Percentiles rank a stretch among this genome's conserved stretches.
Conservation (phyloP, 805 yeast genomes). For the Zygotorulaspora sp. region DNA sequence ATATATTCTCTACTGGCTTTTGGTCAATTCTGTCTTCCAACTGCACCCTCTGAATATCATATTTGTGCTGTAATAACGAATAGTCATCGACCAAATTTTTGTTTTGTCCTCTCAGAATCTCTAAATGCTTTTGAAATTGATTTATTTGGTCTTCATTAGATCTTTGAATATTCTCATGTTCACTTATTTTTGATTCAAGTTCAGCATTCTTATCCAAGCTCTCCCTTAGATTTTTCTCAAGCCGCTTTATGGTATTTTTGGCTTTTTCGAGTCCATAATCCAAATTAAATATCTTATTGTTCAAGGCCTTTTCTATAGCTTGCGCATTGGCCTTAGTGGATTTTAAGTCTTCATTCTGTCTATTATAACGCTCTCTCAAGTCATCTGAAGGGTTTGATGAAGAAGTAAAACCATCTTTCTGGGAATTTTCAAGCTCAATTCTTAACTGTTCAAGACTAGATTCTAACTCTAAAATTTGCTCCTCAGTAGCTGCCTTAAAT, state of each 20-base stretch:
- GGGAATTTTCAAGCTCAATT: constrained; percentile 49
- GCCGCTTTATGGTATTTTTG: constrained; percentile 30
- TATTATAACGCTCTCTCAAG: constrained; percentile 39
- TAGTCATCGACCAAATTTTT: constrained; percentile 30
- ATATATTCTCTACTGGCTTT: not conserved
- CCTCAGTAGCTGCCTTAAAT: constrained; percentile 32
- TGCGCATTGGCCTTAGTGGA: constrained; percentile 81
- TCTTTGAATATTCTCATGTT: constrained; percentile 16
- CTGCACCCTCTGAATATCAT: constrained; percentile 25
- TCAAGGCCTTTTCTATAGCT: constrained; percentile 63
- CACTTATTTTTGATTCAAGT: constrained; percentile 11
- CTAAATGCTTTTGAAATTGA: constrained; percentile 26
- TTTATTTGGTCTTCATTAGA: constrained; percentile 34
- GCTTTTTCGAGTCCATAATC: constrained; percentile 42
- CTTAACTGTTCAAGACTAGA: constrained; percentile 65
- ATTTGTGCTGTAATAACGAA: constrained; percentile 24
- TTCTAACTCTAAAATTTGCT: constrained; percentile 58
- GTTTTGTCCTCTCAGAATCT: constrained; percentile 19
- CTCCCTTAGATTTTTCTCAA: constrained; percentile 12
- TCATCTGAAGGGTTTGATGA: constrained; percentile 1
- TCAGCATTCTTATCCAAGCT: constrained; percentile 8
- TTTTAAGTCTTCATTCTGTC: constrained; percentile 65
- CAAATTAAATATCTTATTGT: constrained; percentile 42
- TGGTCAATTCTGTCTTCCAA: constrained; percentile 16
- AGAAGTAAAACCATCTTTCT: constrained; percentile 1